Conservation (phyloP, 768 basidiomycete species). For the Mrakia blollopis region DNA sequence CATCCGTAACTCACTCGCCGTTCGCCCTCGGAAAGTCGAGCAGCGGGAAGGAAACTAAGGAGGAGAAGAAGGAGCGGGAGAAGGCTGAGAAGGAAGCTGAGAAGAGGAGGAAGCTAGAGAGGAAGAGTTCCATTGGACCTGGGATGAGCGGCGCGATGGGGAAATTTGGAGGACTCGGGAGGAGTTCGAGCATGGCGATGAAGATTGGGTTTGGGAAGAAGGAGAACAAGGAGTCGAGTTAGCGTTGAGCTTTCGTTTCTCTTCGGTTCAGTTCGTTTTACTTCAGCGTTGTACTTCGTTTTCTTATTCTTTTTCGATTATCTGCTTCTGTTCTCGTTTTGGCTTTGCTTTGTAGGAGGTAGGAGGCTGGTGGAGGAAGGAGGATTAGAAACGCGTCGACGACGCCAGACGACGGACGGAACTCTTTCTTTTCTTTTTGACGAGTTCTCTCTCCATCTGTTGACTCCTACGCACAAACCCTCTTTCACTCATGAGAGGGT, state of each 20-base stretch:
- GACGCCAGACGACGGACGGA: too few species aligned
- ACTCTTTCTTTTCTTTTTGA: too few species aligned
- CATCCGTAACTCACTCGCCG: not conserved
- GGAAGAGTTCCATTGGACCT: constrained; percentile 5
- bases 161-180: not conserved
- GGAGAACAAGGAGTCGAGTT: not conserved
- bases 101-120: constrained; percentile 1
- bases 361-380: too few species aligned
- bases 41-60: constrained; percentile 19
- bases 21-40: not conserved
- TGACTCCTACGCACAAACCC: too few species aligned
- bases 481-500: too few species aligned
- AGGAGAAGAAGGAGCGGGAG: constrained; percentile 24
- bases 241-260: not conserved
- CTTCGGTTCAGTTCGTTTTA: too few species aligned
- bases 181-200: constrained; percentile 24
- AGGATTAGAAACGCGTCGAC: too few species aligned
- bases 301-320: too few species aligned
- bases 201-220: constrained; percentile 8
- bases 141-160: not conserved
- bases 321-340: too few species aligned
- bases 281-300: too few species aligned
- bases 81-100: constrained; percentile 18
- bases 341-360: too few species aligned
- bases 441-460: too few species aligned